phyloP scores from a whole-genome alignment of 495 filamentous ascomycete species.

The Aspergillus funiculosus region DNA sequence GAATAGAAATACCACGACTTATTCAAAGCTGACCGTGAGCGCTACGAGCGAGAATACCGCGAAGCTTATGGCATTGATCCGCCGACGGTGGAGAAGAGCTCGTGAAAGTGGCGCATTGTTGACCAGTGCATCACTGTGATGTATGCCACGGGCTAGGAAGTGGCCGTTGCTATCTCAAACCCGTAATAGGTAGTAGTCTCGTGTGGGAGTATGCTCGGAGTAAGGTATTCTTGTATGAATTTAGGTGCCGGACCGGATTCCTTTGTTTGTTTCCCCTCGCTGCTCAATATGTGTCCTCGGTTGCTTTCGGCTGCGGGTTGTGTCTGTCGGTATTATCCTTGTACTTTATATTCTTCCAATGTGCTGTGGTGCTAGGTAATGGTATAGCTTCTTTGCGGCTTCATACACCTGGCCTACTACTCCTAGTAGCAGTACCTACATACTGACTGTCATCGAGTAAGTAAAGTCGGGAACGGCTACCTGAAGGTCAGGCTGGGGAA shows the following conservation, averaged over 20 bases:
- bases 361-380: background rate
- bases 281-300: background rate
- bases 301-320: background rate
- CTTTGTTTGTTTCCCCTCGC: background rate
- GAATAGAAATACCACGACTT: constrained; percentile 26
- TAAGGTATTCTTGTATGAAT: background rate
- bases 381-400: no score
- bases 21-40: constrained; percentile 19
- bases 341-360: background rate
- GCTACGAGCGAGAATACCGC: constrained; percentile 32
- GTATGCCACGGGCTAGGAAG: no score
- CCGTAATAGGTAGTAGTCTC: no score
- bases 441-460: no score
- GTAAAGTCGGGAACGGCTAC: no score
- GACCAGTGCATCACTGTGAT: background rate
- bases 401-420: no score
- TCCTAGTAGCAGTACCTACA: no score
- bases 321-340: background rate
- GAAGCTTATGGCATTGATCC: constrained; percentile 31
- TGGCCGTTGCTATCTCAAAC: no score
- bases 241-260: background rate
- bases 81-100: background rate
- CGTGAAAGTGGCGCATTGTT: background rate
- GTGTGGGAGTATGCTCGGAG: no score
- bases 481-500: no score